Conservation (phyloP, 331 rosid species). For the Malus hybrid region DNA sequence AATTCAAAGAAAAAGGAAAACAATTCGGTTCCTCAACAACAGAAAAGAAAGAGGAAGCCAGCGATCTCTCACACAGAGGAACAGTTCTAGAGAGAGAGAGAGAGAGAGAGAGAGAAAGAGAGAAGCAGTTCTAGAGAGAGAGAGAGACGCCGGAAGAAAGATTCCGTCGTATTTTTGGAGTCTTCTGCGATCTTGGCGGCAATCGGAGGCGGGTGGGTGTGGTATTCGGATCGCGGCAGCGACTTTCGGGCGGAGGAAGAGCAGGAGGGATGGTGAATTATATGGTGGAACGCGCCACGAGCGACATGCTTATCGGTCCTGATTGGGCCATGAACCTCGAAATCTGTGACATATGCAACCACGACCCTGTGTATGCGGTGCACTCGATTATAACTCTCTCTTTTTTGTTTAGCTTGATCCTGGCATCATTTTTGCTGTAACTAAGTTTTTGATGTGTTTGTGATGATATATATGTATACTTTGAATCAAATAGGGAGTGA, state of each 20-base stretch:
- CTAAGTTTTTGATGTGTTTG: background rate
- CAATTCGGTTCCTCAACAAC: conserved; percentile 36
- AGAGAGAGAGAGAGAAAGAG: background rate
- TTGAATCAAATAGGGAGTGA: background rate
- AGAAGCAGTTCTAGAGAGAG: background rate
- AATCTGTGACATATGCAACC: conserved; percentile 92
- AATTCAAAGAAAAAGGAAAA: background rate
- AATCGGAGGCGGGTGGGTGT: conserved; percentile 11
- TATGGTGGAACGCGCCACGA: conserved; percentile 91
- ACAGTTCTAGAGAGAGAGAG: conserved; percentile 13
- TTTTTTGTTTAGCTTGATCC: background rate
- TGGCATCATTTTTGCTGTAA: background rate
- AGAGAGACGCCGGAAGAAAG: conserved; percentile 29
- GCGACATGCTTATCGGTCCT: conserved; percentile 93
- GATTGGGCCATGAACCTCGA: conserved; percentile 99
- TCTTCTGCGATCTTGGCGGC: conserved; percentile 13
- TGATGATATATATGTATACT: background rate
- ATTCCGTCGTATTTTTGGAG: conserved; percentile 22
- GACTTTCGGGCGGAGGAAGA: conserved; percentile 2
- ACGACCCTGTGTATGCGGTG: conserved; percentile 67
- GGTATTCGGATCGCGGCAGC: conserved; percentile 22
- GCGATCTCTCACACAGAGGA: conserved; percentile 29
- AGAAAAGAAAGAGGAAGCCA: conserved; percentile 22
- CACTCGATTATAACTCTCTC: conserved; percentile 16
- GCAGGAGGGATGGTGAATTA: conserved; percentile 64